Conservation (phyloP, 495 filamentous ascomycete genomes). For the Terfezia boudieri region DNA sequence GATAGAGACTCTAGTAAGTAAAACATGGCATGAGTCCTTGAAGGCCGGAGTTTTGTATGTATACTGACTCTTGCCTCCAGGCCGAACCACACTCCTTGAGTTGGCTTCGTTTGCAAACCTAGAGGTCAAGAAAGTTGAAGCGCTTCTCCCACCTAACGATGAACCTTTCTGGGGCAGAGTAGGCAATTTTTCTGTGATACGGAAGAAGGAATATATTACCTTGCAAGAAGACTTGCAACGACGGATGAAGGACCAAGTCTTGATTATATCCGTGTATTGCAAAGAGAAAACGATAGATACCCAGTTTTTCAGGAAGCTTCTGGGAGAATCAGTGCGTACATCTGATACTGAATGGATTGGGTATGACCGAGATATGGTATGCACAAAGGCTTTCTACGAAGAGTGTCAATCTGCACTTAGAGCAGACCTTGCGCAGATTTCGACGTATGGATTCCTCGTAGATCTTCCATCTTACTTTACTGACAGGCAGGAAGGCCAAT, state of each 20-base stretch:
- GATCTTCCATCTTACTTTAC: no score
- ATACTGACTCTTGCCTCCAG: background rate
- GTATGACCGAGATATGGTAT: background rate
- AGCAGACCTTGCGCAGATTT: background rate
- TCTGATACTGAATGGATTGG: background rate
- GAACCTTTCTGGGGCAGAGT: slow-evolving; percentile 13
- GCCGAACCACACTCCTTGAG: slow-evolving; percentile 14
- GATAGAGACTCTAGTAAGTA: slow-evolving; percentile 1
- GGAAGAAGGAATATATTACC: slow-evolving; percentile 1
- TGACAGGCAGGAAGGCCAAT: slow-evolving; percentile 1
- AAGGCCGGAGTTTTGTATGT: no score
- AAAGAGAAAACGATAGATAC: slow-evolving; percentile 10
- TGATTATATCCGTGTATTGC: slow-evolving; percentile 10
- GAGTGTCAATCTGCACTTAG: background rate
- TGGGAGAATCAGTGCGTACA: background rate
- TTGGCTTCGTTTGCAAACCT: slow-evolving; percentile 10
- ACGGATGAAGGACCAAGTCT: slow-evolving; percentile 6
- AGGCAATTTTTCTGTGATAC: slow-evolving; percentile 10
- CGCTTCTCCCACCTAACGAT: slow-evolving; percentile 7
- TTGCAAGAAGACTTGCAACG: slow-evolving; percentile 4
- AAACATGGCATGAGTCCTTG: background rate
- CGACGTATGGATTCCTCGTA: background rate
- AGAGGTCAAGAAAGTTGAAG: slow-evolving; percentile 9
- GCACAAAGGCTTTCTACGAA: background rate
- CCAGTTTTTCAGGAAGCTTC: slow-evolving; percentile 12